Evolutionary conservation across 2,329 filamentous ascomycete genomes (phyloP), one percentile per base, ranked within the genome.

Genomic region (Monosporascus sp.): DNA sequence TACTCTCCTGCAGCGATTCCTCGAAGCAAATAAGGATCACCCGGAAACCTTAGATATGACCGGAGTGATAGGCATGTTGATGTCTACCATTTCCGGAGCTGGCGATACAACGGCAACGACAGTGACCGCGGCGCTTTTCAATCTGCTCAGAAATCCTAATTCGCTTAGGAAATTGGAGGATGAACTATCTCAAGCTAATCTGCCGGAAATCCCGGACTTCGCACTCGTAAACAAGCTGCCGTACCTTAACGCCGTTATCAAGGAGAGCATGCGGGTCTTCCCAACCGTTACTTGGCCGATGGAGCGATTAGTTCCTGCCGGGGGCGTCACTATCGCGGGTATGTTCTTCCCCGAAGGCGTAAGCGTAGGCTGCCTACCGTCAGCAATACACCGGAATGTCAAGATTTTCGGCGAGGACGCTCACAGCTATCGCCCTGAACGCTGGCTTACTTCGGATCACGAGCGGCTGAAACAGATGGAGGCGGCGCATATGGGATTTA

Each of bases 101-200:
- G 59, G 60, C 16, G 63, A 64, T 41, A 64, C 63, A 3, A 61
- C 60, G 14, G 62, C 63, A 5, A 55, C 61, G 22, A 59, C 59
- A 1, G 43, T 60, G 7, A 50, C 49, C 2, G 55, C 53, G 3
- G 45, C 49, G 14, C 2, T 64, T 2, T 60, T 48, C 47, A 41
- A 60, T 14, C 3, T 86, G 9, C 7, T 88, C 9, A 58, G 55
- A 20, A 57, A 61, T 61, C 87, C 87, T 7, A 71, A 79, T 52
- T 68, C 68, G 17, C 69, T 87, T 36, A 76, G 83, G 58, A 56
- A 56, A 47, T 52, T 64, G 5, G 56, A 61, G 48, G 52, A 52
- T 3, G 61, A 65, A 26, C 52, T 64, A 9, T 31, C 44, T 1
- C 46, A 51, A 20, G 58, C 59, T 6, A 48, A 53, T 1, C 40